Evolutionary conservation across 1,139 yeast genomes (phyloP).

Genomic region (Pichia kudriavzevii): DNA sequence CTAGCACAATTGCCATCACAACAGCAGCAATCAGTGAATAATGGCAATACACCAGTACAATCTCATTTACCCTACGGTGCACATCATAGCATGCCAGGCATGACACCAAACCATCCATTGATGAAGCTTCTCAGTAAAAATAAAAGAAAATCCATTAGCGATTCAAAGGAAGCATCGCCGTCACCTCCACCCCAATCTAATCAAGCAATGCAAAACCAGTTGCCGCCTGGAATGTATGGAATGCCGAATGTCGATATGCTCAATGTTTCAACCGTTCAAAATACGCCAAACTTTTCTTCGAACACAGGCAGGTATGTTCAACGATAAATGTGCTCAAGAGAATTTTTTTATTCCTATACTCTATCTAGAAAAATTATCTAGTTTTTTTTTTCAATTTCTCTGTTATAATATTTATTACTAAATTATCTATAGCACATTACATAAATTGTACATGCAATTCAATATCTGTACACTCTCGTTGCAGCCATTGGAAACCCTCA

Average conservation of each 20-base stretch:
- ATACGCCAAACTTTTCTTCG: too few species aligned
- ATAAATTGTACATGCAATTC: constrained; percentile 55
- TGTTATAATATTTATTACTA: neutral
- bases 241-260: too few species aligned
- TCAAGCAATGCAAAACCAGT: too few species aligned
- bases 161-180: constrained; percentile 1
- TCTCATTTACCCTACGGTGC: neutral
- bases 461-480: constrained; percentile 84
- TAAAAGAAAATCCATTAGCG: constrained; percentile 11
- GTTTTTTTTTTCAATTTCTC: too few species aligned
- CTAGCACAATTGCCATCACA: constrained; percentile 10
- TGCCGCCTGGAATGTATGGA: too few species aligned
- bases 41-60: neutral
- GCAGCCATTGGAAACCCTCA: constrained; percentile 72
- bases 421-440: constrained; percentile 35
- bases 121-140: constrained; percentile 12
- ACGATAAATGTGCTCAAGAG: too few species aligned
- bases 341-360: too few species aligned
- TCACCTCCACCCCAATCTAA: constrained; percentile 2
- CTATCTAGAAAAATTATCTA: too few species aligned
- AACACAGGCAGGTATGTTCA: too few species aligned
- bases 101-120: constrained; percentile 12
- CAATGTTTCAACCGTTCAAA: too few species aligned
- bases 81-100: constrained; percentile 2
- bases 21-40: constrained; percentile 7